phyloP scores from a whole-genome alignment of 1,284 basidiomycete species.

The Boletus sp. region DNA sequence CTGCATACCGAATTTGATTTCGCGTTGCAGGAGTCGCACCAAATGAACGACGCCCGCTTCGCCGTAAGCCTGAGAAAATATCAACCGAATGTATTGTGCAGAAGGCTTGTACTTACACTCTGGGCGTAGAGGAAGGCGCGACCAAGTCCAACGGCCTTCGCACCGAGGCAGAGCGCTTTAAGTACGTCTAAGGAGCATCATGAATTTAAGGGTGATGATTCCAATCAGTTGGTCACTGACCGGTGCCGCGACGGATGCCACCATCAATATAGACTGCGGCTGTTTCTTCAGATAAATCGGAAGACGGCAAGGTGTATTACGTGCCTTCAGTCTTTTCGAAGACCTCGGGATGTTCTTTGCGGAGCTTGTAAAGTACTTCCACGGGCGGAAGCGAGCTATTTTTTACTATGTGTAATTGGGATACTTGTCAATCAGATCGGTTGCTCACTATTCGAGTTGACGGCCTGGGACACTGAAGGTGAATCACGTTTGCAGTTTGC shows the following conservation, averaged over 20 bases:
- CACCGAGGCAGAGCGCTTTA: slow-evolving; percentile 90
- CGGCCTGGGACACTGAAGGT: slow-evolving; percentile 47
- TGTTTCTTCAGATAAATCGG: neutral
- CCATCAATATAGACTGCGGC: slow-evolving; percentile 83
- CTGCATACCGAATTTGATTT: slow-evolving; percentile 80
- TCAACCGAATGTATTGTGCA: slow-evolving; percentile 7
- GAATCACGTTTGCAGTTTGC: neutral
- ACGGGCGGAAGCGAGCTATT: slow-evolving; percentile 66
- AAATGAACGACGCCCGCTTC: slow-evolving; percentile 78
- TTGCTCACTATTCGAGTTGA: slow-evolving; percentile 74
- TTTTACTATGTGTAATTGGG: neutral
- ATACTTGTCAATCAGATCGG: neutral
- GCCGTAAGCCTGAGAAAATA: slow-evolving; percentile 66
- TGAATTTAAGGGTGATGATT: slow-evolving; percentile 1
- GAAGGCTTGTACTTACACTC: slow-evolving; percentile 50
- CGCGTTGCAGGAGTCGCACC: slow-evolving; percentile 72
- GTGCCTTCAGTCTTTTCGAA: slow-evolving; percentile 69
- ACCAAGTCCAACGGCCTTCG: slow-evolving; percentile 86
- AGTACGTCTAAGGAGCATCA: slow-evolving; percentile 61
- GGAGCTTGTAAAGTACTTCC: slow-evolving; percentile 74
- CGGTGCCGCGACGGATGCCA: slow-evolving; percentile 81
- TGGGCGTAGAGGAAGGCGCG: slow-evolving; percentile 91
- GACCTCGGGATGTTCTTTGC: slow-evolving; percentile 71
- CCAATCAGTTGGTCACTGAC: slow-evolving; percentile 34
- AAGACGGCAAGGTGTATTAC: slow-evolving; percentile 1